These are phyloP conservation scores for Endoconidiophora polonica DNA, from an alignment of 2,329 filamentous ascomycete genomes.

Conservation along the genomic window DNA sequence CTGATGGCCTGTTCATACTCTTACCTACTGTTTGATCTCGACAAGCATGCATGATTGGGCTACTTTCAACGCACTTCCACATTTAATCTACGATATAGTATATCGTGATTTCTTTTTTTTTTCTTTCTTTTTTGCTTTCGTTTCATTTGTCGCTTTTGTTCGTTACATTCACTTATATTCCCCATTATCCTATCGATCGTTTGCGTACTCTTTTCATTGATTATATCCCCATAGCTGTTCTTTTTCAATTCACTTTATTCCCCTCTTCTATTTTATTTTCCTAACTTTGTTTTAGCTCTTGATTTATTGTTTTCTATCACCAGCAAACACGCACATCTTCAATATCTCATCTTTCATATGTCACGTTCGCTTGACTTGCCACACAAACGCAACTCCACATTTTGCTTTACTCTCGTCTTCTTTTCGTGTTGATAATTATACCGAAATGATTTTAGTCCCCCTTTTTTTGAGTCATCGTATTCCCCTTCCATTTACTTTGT, in stretches of 20 bases:
- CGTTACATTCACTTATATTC: not conserved
- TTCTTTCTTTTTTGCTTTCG: not conserved
- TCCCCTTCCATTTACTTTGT: too few relatives aligned
- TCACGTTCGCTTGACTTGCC: too few relatives aligned
- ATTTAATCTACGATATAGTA: not conserved
- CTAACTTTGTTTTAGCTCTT: not conserved
- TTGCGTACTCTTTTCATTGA: not conserved
- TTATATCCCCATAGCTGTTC: not conserved
- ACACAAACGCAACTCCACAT: too few relatives aligned
- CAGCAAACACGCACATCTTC: not conserved
- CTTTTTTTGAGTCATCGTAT: too few relatives aligned
- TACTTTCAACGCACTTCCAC: not conserved
- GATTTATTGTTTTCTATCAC: not conserved
- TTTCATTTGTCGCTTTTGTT: not conserved
- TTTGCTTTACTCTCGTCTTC: not conserved
- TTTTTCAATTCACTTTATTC: not conserved
- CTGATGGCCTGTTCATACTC: not conserved
- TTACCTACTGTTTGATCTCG: too few relatives aligned
- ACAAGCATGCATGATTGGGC: not conserved
- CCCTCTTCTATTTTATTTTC: not conserved
- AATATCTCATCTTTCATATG: not conserved
- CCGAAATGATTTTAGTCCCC: not conserved
- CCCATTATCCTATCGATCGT: not conserved
- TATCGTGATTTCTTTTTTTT: conserved; percentile 4
- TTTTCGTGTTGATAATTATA: conserved; percentile 1